phyloP scores from a whole-genome alignment of 2,329 filamentous ascomycete genomes.

The Curvularia hawaiiensis region DNA sequence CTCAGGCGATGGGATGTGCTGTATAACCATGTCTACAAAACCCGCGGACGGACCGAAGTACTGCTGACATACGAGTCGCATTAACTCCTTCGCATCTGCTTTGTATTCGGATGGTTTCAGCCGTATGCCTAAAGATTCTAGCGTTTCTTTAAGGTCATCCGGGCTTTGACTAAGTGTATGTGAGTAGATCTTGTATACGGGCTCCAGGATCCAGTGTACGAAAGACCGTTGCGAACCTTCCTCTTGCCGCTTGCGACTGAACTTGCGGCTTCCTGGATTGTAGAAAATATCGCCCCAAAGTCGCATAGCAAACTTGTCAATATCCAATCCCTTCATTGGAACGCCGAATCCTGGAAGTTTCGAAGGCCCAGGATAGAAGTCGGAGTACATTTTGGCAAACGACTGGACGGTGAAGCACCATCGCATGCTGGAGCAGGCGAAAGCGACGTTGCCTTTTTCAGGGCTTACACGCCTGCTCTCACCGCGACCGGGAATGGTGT shows the following conservation, averaged over 20 bases:
- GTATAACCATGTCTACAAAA: conserved; percentile 93
- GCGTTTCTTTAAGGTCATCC: conserved; percentile 77
- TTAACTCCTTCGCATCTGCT: conserved; percentile 83
- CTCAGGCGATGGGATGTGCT: conserved; percentile 85
- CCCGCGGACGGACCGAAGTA: conserved; percentile 91
- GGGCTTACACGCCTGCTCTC: conserved; percentile 84
- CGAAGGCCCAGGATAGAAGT: conserved; percentile 71
- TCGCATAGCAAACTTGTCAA: conserved; percentile 79
- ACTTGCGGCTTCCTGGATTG: conserved; percentile 87
- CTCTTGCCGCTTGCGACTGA: conserved; percentile 85
- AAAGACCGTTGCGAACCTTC: conserved; percentile 83
- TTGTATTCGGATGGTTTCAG: conserved; percentile 94
- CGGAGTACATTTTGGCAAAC: conserved; percentile 95
- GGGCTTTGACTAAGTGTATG: conserved; percentile 92
- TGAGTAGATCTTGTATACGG: conserved; percentile 96
- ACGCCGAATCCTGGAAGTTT: conserved; percentile 42
- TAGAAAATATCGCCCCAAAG: conserved; percentile 98
- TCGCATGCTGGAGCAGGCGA: conserved; percentile 89
- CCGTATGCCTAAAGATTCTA: conserved; percentile 78
- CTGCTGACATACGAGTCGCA: conserved; percentile 89
- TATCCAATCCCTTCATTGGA: conserved; percentile 61
- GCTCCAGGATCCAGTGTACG: conserved; percentile 92
- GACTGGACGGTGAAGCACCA: conserved; percentile 97
- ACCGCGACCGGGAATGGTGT: conserved; percentile 79
- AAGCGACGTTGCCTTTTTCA: conserved; percentile 97